Evolutionary conservation across 352 stramenopile species (phyloP).

Genomic region (Thraustotheca clavata): DNA sequence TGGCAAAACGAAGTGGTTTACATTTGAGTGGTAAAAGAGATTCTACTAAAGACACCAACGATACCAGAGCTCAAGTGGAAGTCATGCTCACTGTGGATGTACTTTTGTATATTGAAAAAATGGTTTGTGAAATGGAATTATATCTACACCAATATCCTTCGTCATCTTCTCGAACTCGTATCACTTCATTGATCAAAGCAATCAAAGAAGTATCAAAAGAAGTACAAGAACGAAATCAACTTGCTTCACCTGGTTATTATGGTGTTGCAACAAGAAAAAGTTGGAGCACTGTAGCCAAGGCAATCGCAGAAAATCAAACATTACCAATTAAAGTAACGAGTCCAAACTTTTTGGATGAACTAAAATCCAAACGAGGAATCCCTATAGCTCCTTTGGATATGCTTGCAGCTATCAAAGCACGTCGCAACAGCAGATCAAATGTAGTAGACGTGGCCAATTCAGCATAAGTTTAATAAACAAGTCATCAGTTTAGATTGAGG

Average conservation of each 20-base stretch:
- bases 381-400: slow-evolving; percentile 28
- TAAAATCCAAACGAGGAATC: slow-evolving; percentile 4
- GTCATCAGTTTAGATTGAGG: not conserved
- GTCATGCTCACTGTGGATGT: slow-evolving; percentile 19
- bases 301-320: not conserved
- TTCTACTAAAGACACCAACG: slow-evolving; percentile 31
- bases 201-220: not conserved
- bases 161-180: slow-evolving; percentile 22
- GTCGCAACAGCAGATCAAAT: slow-evolving; percentile 23
- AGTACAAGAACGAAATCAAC: not conserved
- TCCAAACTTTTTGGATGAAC: slow-evolving; percentile 12
- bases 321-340: not conserved
- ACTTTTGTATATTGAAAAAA: slow-evolving; percentile 21
- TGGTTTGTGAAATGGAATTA: slow-evolving; percentile 36
- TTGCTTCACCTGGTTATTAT: not conserved
- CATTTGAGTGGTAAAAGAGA: slow-evolving; percentile 57
- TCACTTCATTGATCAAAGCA: not conserved
- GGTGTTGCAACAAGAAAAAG: not conserved
- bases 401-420: slow-evolving; percentile 56
- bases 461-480: not conserved
- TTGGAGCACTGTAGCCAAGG: not conserved
- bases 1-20: slow-evolving; percentile 54
- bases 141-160: slow-evolving; percentile 11
- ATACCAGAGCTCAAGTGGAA: slow-evolving; percentile 43
- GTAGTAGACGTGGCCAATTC: not conserved